Percentiles rank a stretch among this genome's conserved stretches.
These are phyloP conservation scores for Pseudonectria foliicola DNA, from an alignment of 2,329 filamentous ascomycete species.

Conservation along the genomic window DNA sequence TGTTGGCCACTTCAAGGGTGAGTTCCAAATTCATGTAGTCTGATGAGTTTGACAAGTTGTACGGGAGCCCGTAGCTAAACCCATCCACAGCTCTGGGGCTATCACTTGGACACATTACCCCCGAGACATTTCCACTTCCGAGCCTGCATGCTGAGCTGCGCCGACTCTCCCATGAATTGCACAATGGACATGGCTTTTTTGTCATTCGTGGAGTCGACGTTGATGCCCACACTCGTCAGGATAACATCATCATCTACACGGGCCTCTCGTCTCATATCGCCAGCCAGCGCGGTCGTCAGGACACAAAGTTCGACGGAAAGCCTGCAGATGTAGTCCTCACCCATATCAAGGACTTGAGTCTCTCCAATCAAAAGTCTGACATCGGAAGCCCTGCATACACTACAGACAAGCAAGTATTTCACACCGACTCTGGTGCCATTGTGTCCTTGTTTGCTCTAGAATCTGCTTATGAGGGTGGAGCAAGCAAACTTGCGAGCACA, in stretches of 20 bases:
- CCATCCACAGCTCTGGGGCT: conserved; percentile 23
- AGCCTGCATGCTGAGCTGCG: conserved; percentile 32
- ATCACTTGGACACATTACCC: conserved; percentile 26
- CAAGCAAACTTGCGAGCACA: conserved; percentile 49
- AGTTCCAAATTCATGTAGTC: background rate
- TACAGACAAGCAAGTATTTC: conserved; percentile 54
- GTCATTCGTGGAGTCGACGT: conserved; percentile 49
- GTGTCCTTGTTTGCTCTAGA: conserved; percentile 49
- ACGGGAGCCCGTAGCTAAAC: background rate
- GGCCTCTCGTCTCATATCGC: conserved; percentile 52
- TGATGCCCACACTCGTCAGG: conserved; percentile 41
- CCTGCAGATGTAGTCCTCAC: conserved; percentile 33
- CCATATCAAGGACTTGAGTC: conserved; percentile 12
- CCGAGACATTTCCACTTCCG: conserved; percentile 2
- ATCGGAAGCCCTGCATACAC: conserved; percentile 55
- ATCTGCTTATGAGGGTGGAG: conserved; percentile 44
- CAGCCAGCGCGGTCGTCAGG: conserved; percentile 41
- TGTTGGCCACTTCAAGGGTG: conserved; percentile 34
- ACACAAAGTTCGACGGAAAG: conserved; percentile 33
- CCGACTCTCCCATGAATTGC: conserved; percentile 42
- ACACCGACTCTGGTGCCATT: conserved; percentile 53
- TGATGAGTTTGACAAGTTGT: background rate
- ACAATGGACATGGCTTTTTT: conserved; percentile 50
- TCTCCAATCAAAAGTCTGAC: conserved; percentile 15
- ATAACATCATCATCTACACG: conserved; percentile 50